Evolutionary conservation across 202 grass and related monocot species (phyloP).

Genomic region (Bolboschoenoplectus hybrid): DNA sequence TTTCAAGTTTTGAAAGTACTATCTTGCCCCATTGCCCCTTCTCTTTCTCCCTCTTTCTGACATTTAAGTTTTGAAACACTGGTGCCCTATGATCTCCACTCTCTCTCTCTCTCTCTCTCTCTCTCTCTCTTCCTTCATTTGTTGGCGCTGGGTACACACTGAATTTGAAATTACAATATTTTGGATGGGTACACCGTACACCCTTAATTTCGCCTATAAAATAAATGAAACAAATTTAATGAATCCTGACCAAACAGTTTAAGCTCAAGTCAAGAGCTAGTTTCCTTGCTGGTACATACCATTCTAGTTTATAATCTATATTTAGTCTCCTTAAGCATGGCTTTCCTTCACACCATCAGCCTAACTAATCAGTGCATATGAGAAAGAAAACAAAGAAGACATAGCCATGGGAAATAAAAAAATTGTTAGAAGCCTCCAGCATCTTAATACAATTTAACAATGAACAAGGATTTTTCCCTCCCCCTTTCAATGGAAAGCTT

Average conservation of each 20-base stretch:
- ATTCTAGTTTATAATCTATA: neutral
- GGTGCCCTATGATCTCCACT: no score
- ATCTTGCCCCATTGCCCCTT: no score
- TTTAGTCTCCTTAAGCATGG: neutral
- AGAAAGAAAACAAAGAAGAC: neutral
- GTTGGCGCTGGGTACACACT: no score
- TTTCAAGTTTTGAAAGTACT: no score
- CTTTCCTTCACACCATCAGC: neutral
- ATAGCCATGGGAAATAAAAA: neutral
- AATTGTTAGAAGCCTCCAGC: neutral
- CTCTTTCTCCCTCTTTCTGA: no score
- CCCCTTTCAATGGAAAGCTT: conserved; percentile 7
- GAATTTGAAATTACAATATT: no score
- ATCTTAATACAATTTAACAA: conserved; percentile 10
- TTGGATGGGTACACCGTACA: no score
- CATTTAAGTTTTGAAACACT: no score
- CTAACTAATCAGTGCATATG: neutral
- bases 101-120: no score
- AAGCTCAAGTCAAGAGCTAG: neutral
- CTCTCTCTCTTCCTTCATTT: no score
- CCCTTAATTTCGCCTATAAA: no score
- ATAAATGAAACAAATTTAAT: neutral
- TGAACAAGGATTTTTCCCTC: neutral
- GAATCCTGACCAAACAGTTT: neutral
- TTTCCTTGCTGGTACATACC: neutral